Base-by-base conservation (phyloP, 106 monocot species). In the Xerophyta viscosa region DNA sequence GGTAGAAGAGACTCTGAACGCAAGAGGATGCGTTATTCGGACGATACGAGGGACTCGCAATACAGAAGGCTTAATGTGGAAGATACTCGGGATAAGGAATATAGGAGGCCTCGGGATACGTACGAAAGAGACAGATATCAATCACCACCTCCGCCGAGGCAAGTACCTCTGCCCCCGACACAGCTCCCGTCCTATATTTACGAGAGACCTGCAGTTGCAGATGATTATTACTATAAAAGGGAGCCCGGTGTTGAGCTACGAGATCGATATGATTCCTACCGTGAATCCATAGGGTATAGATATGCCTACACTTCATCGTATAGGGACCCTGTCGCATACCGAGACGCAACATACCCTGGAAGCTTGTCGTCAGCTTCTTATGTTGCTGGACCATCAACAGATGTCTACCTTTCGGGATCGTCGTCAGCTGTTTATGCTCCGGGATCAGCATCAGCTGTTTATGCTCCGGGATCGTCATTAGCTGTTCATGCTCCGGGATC, bases 191-290 rank as follows among this genome's bases (percentile, higher is more conserved):
- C 68, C 25, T 2, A 2, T 37, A 12, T 26, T 7, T 56, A 61
- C 39, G 62, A 31, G 2, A 43, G 21, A 11, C 54, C 50, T 2
- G 21, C 20, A 1, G n/a, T n/a, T n/a, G 6, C 2, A 39, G 54
- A 65, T 48, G 69, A 57, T 20, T 57, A 64, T 41, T 61, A 60
- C 23, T 65, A 53, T 42, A 29, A 29, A 30, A 48, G 55, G 25
- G 69, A 60, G 1, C 41, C 18, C 9, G 46, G 28, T 1, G 13
- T 23, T 24, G 24, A 58, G n/a, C 11, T 37, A 6, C n/a, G 37
- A 42, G 58, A 37, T 25, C 41, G 13, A 26, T 14, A 27, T 31
- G 29, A n/a, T n/a, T n/a, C n/a, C 5, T 13, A 54, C 20, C 20
- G 19, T 15, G 41, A 42, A 26, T 17, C 57, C 15, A 25, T 58